These are phyloP conservation scores for Colletotrichum chlorophyti DNA, from an alignment of 2,329 filamentous ascomycete species.

Conservation along the genomic window DNA sequence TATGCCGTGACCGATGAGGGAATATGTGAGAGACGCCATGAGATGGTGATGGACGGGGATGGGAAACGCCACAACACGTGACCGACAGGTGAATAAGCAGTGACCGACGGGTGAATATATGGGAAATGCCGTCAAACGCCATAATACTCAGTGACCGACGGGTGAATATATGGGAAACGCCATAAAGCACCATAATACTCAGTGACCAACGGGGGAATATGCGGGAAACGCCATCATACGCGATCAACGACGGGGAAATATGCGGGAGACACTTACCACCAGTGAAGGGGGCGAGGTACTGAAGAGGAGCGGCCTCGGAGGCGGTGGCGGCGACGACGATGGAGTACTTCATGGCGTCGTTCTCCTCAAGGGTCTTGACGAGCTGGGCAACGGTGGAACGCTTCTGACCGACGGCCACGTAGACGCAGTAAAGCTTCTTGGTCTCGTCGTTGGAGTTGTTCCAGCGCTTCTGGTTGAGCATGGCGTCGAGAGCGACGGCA, in stretches of 20 bases:
- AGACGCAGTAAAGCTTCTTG: slow-evolving; percentile 99
- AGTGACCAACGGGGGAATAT: no score
- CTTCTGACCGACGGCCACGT: slow-evolving; percentile 99
- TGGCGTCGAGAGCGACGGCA: slow-evolving; percentile 95
- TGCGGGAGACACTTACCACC: slow-evolving; percentile 55
- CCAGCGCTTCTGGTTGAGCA: slow-evolving; percentile 99
- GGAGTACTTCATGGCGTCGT: slow-evolving; percentile 98
- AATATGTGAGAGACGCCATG: no score
- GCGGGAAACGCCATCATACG: no score
- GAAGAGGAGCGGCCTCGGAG: slow-evolving; percentile 93
- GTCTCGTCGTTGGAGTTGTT: slow-evolving; percentile 85
- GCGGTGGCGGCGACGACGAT: slow-evolving; percentile 94
- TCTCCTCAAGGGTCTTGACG: slow-evolving; percentile 99
- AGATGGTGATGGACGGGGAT: not conserved
- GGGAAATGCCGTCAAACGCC: no score
- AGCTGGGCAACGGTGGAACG: slow-evolving; percentile 98
- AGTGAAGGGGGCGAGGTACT: slow-evolving; percentile 94
- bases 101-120: no score
- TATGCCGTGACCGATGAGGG: no score
- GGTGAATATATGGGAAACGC: no score
- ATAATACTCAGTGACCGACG: no score
- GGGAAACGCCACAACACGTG: no score
- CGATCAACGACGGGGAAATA: no score
- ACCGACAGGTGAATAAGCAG: no score
- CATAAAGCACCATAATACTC: no score